A percentile compares a stretch with the other conserved stretches of the same genome.
These are phyloP conservation scores for Phytophthora citrophthora DNA, from an alignment of 352 stramenopile species.

Conservation along the genomic window DNA sequence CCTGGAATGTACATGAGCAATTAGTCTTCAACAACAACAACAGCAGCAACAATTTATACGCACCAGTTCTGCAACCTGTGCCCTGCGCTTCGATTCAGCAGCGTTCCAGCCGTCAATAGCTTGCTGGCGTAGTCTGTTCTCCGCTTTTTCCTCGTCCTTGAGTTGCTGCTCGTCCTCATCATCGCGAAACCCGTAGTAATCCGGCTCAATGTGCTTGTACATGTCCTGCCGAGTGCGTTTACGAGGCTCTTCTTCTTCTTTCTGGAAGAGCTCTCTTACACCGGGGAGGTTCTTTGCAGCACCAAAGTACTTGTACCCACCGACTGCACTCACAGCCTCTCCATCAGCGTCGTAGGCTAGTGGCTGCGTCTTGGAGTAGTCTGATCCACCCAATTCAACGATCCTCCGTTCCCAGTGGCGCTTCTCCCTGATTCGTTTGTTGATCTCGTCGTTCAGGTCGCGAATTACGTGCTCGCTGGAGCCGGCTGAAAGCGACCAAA, in stretches of 20 bases:
- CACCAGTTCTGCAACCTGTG: conserved; percentile 46
- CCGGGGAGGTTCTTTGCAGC: conserved; percentile 96
- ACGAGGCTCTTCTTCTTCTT: conserved; percentile 65
- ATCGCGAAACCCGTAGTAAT: conserved; percentile 84
- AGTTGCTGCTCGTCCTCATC: conserved; percentile 68
- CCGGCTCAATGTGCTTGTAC: conserved; percentile 90
- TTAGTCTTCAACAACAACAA: not conserved
- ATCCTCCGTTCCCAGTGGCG: conserved; percentile 88
- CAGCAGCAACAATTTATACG: conserved; percentile 2
- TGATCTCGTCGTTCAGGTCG: conserved; percentile 99
- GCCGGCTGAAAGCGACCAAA: conserved; percentile 55
- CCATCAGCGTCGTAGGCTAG: conserved; percentile 84
- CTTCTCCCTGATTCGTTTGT: conserved; percentile 97
- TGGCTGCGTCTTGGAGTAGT: conserved; percentile 89
- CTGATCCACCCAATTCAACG: conserved; percentile 89
- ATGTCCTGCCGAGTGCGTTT: conserved; percentile 85
- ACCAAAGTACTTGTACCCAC: conserved; percentile 97
- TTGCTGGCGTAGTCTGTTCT: conserved; percentile 53
- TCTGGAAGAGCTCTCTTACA: conserved; percentile 95
- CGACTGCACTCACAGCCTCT: conserved; percentile 59
- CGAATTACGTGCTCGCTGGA: conserved; percentile 96
- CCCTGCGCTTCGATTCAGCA: conserved; percentile 47
- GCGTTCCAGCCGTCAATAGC: conserved; percentile 66
- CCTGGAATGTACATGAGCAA: conserved; percentile 17
- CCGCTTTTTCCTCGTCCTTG: conserved; percentile 49